phyloP scores from a whole-genome alignment of 108 stramenopile species.

The Cylindrotheca fusiformis region DNA sequence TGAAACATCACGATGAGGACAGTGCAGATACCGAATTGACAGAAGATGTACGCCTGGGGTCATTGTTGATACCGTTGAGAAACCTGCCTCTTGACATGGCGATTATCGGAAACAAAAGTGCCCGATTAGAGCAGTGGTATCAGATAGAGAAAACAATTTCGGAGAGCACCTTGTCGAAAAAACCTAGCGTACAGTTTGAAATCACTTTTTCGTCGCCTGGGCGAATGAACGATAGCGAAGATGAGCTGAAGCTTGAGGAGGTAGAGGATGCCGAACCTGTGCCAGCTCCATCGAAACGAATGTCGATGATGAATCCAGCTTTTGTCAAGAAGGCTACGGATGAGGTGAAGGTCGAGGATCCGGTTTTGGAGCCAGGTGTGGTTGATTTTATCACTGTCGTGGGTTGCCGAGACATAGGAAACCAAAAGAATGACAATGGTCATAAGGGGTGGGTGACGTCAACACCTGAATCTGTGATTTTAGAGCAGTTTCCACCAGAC shows the following conservation, averaged over 20 bases:
- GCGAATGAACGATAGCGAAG: constrained; percentile 62
- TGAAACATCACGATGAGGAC: background rate
- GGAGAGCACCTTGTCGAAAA: constrained; percentile 24
- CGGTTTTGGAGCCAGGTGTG: constrained; percentile 70
- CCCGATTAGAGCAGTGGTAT: constrained; percentile 74
- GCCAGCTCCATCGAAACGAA: background rate
- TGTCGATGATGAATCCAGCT: background rate
- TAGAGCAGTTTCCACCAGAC: constrained; percentile 78
- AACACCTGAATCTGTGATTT: constrained; percentile 67
- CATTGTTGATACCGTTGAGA: constrained; percentile 62
- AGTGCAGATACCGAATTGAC: constrained; percentile 19
- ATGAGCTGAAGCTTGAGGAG: constrained; percentile 42
- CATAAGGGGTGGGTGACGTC: constrained; percentile 81
- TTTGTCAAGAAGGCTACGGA: constrained; percentile 2
- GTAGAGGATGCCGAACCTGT: background rate
- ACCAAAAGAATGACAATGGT: constrained; percentile 66
- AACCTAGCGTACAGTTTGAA: constrained; percentile 77
- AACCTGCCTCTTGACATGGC: constrained; percentile 55
- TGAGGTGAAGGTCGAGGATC: constrained; percentile 52
- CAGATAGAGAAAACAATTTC: constrained; percentile 28
- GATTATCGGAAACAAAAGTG: constrained; percentile 22
- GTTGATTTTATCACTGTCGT: constrained; percentile 78
- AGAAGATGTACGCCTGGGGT: constrained; percentile 56
- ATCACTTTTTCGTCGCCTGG: constrained; percentile 54
- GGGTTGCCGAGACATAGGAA: constrained; percentile 76